Conservation (phyloP, 768 basidiomycete species). For the Termitomyces sp. region DNA sequence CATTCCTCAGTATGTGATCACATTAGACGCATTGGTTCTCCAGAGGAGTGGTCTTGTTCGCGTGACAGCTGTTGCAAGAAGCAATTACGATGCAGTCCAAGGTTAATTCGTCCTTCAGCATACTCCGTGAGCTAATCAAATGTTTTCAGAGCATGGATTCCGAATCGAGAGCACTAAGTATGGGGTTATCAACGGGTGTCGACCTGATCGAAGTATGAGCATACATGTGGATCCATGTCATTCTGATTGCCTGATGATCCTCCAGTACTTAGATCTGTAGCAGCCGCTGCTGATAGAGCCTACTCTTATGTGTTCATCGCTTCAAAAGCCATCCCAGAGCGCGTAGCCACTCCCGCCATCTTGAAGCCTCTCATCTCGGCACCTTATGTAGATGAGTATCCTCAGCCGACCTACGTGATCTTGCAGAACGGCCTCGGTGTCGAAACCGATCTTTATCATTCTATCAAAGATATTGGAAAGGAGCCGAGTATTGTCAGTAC, state of each 20-base stretch:
- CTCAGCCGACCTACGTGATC: constrained; percentile 59
- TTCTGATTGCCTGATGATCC: neutral
- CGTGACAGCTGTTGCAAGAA: constrained; percentile 71
- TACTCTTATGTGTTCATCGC: constrained; percentile 68
- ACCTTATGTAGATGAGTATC: constrained; percentile 40
- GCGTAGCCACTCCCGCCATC: constrained; percentile 51
- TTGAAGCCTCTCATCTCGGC: constrained; percentile 52
- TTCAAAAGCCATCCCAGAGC: constrained; percentile 72
- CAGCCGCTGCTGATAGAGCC: constrained; percentile 53
- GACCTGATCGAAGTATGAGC: constrained; percentile 58
- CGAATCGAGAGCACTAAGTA: constrained; percentile 57
- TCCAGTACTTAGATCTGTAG: constrained; percentile 55
- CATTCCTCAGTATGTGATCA: neutral
- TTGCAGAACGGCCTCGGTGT: constrained; percentile 74
- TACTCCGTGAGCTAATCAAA: neutral
- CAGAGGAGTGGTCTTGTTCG: constrained; percentile 54
- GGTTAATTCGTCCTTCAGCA: constrained; percentile 24
- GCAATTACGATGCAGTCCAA: constrained; percentile 59
- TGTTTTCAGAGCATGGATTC: constrained; percentile 45
- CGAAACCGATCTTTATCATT: constrained; percentile 61
- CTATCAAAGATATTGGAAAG: constrained; percentile 37
- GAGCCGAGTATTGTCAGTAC: constrained; percentile 53
- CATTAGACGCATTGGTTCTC: constrained; percentile 52
- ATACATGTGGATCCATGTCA: neutral
- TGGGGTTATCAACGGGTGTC: constrained; percentile 56